Evolutionary conservation across 306 rosid genomes (phyloP).

Genomic region (Mimosa bimucronata): DNA sequence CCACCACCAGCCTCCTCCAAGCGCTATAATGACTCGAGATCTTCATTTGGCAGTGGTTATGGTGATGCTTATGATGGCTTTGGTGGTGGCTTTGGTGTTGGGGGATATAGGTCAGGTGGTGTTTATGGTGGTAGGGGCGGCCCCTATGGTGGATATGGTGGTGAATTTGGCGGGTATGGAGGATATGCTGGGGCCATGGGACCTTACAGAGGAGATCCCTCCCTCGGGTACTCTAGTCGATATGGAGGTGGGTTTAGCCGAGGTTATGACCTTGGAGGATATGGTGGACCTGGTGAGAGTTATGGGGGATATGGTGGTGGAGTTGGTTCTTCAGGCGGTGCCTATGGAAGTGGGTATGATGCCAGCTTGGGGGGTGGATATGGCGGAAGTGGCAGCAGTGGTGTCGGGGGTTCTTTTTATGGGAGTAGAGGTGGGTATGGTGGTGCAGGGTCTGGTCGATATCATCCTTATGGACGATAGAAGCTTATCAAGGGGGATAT

Average conservation of each 20-base stretch:
- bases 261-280: conserved; percentile 85
- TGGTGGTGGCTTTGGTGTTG: conserved; percentile 69
- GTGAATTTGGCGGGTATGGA: conserved; percentile 88
- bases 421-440: conserved; percentile 92
- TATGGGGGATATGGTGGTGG: conserved; percentile 72
- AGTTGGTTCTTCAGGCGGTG: conserved; percentile 61
- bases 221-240: conserved; percentile 76
- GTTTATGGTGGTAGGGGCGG: conserved; percentile 65
- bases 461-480: conserved; percentile 96
- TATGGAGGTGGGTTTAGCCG: conserved; percentile 86
- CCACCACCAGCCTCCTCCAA: conserved; percentile 77
- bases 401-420: conserved; percentile 78
- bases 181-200: conserved; percentile 80
- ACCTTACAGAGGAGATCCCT: conserved; percentile 82
- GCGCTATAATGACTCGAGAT: conserved; percentile 77
- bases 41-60: conserved; percentile 69
- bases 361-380: conserved; percentile 72
- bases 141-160: conserved; percentile 69
- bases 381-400: conserved; percentile 67
- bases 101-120: conserved; percentile 69
- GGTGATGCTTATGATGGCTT: conserved; percentile 85
- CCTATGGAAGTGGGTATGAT: conserved; percentile 72
- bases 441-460: conserved; percentile 73
- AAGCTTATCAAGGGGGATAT: conserved; percentile 34
- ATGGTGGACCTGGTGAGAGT: conserved; percentile 79